A percentile compares a stretch with the other conserved stretches of the same genome.
phyloP scores from a whole-genome alignment of 2,329 filamentous ascomycete species.

The Ascochyta clinopodiicola region DNA sequence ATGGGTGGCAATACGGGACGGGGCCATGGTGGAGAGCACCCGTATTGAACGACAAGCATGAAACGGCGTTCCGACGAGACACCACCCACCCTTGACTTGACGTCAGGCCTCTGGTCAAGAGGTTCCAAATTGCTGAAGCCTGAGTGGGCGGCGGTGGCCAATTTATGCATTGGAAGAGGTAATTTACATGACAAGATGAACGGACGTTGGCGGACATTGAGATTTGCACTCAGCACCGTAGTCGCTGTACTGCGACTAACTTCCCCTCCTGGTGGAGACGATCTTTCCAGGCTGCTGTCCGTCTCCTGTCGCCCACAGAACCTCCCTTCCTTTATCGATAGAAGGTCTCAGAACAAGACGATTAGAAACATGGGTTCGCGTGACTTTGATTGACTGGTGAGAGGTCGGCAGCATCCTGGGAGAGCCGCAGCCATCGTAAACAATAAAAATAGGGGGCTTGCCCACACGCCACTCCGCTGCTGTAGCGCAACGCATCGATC shows the following conservation, averaged over 20 bases:
- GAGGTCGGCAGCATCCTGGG: background rate
- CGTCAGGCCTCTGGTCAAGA: conserved; percentile 17
- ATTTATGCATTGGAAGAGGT: conserved; percentile 7
- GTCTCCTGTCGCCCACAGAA: background rate
- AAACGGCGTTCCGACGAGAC: conserved; percentile 17
- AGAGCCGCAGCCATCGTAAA: conserved; percentile 15
- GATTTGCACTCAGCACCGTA: conserved; percentile 3
- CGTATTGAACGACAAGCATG: conserved; percentile 17
- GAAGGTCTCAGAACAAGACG: background rate
- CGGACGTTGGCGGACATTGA: conserved; percentile 6
- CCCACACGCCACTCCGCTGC: conserved; percentile 24
- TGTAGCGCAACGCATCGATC: conserved; percentile 24
- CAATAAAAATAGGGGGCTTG: conserved; percentile 31
- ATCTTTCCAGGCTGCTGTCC: conserved; percentile 1
- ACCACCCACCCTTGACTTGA: conserved; percentile 15
- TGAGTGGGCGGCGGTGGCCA: conserved; percentile 10
- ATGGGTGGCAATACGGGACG: conserved; percentile 16
- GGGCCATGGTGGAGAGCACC: conserved; percentile 7
- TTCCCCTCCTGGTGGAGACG: conserved; percentile 4
- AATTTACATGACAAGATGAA: conserved; percentile 20
- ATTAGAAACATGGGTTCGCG: conserved; percentile 3
- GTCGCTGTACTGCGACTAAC: too few species aligned
- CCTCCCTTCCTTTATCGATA: conserved; percentile 3
- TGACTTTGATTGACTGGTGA: conserved; percentile 10
- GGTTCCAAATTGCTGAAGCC: conserved; percentile 6